Evolutionary conservation across 2,329 filamentous ascomycete species (phyloP).

Genomic region (Pseudocercospora pini-densiflorae): DNA sequence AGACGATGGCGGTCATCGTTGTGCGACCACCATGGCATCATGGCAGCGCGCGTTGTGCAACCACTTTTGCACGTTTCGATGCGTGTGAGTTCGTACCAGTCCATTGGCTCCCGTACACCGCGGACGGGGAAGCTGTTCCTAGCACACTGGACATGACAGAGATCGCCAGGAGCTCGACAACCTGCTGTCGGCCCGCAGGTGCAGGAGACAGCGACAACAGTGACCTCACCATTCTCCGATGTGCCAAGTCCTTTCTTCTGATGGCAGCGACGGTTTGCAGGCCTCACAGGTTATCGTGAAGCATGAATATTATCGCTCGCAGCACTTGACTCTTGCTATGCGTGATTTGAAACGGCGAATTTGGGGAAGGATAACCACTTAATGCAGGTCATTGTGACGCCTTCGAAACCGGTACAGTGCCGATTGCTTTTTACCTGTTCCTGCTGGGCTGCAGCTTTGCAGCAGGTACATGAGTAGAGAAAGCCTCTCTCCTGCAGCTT

Average conservation of each 20-base stretch:
- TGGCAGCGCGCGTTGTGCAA: conserved; percentile 5
- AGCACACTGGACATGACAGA: background rate
- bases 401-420: conserved; percentile 2
- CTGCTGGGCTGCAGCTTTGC: background rate
- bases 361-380: background rate
- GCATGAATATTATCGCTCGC: background rate
- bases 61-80: conserved; percentile 5
- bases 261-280: background rate
- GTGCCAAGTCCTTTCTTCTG: background rate
- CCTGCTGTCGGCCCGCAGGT: background rate
- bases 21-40: conserved; percentile 5
- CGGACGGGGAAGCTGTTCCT: conserved; percentile 4
- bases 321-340: background rate
- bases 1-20: background rate
- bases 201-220: background rate
- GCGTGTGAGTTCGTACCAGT: background rate
- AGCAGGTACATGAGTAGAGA: conserved; percentile 1
- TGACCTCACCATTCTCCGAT: background rate
- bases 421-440: conserved; percentile 7
- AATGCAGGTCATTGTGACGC: conserved; percentile 10
- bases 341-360: background rate
- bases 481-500: background rate
- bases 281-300: background rate
- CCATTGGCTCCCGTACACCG: conserved; percentile 6
- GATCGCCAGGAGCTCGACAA: conserved; percentile 10